Evolutionary conservation across 1,139 yeast species (phyloP), one percentile per base, ranked within the genome.

Genomic region (Scheffersomyces quercinus): DNA sequence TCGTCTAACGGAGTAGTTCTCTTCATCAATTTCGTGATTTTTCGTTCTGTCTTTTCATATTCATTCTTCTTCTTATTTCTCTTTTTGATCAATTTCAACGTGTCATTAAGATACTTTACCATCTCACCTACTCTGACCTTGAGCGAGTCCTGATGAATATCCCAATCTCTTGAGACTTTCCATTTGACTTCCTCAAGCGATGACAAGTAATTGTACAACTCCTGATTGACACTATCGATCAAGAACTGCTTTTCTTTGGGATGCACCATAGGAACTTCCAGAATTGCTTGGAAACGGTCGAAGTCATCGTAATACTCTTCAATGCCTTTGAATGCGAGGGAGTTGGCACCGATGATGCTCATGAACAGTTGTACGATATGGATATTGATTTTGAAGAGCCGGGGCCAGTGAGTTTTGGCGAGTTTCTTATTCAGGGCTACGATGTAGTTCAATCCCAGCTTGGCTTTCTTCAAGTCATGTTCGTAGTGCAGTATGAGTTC

Each of bases 391-490:
- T 70, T 64, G 50, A 79, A 62, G 14, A 72, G 46, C 5, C 54
- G 53, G 10, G 70, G 70, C 70, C 79, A 68, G 46, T 68, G 64
- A 6, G 49, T 47, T 28, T 58, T 54, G 13, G 68, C 60, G 49
- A 75, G 55, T 36, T 66, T 59, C 40, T 62, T 61, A 33, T 68
- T 61, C 48, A 76, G 78, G n/a, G 55, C 41, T 11, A 57, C 53
- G 14, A 77, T 49, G 46, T 66, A 78, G 41, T 69, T 69, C 41
- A 79, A 56, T 1, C 81, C 83, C 35, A 69, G 68, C 26, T 71
- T 54, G 1, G 79, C 62, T 10, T 65, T 59, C 41, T 67, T 63
- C 28, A 78, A 52, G 48, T 78, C 82, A 43, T 70, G 69, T 41
- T 73, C 68, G 65, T 77, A 77, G 31, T 67, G 68, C 11, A 56